phyloP scores from a whole-genome alignment of 164 flowering plant genomes.

The Buxus sempervirens region DNA sequence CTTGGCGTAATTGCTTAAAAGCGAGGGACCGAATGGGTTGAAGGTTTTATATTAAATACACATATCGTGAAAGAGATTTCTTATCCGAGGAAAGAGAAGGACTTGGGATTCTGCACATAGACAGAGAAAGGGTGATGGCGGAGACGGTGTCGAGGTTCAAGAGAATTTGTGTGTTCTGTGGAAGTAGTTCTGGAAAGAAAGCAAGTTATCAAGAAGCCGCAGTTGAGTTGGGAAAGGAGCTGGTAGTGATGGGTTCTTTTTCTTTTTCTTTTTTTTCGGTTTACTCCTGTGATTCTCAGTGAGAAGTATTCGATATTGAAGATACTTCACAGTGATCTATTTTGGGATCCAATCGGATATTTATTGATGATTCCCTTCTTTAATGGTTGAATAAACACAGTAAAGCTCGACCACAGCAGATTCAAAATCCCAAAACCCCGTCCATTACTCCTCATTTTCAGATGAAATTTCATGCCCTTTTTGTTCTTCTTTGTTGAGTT shows the following conservation, averaged over 20 bases:
- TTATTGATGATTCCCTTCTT: no score
- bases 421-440: neutral
- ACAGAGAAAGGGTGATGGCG: slow-evolving; percentile 30
- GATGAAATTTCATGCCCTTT: neutral
- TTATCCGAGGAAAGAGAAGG: no score
- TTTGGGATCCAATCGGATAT: no score
- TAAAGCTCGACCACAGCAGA: neutral
- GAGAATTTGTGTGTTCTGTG: slow-evolving; percentile 87
- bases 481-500: neutral
- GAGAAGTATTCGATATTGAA: neutral
- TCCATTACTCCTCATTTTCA: neutral
- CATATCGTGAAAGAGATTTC: no score
- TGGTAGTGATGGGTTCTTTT: slow-evolving; percentile 41
- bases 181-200: slow-evolving; percentile 84
- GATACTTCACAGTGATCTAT: no score
- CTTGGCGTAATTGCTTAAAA: no score
- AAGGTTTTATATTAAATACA: no score
- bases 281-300: neutral
- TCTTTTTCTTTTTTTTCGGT: neutral
- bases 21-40: no score
- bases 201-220: slow-evolving; percentile 83
- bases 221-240: slow-evolving; percentile 64
- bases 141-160: slow-evolving; percentile 56
- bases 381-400: neutral
- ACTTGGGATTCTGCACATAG: neutral